Base-by-base conservation (phyloP, 2,329 filamentous ascomycete genomes). In the Ascochyta pisi region DNA sequence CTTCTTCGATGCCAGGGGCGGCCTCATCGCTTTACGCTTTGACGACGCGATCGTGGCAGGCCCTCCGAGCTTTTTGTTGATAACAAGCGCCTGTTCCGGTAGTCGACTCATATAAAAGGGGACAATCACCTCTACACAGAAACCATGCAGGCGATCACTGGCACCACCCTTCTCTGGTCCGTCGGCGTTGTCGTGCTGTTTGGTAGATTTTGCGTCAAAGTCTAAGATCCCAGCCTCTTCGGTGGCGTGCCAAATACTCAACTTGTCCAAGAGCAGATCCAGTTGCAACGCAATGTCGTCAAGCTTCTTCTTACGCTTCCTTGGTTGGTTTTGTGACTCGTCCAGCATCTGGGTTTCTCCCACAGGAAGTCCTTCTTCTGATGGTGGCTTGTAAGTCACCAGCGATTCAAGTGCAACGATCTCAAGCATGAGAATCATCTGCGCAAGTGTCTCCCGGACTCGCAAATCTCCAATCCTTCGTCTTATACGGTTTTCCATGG, bases 231-330 rank as follows among this genome's bases (percentile, higher is more conserved):
- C 83, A 60, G 89, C 84, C 22, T 86, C 77, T 33, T 87, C 86
- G 7, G 90, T 87, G 3, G 90, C 91, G 69, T 93, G 89, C 90
- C 90, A 94, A 57, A 95, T 95, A 66, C 89, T 91, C 23, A 95
- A 78, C 42, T 89, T 86, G 73, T 95, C 91, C 7, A 91, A 84
- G 47, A 92, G 84, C 0, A 92, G 80, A 67, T 94, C 90, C 4
- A 92, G 79, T 19, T 91, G 80, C 7, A 86, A 77, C 1, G 83
- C 82, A 6, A 91, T 77, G 63, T 92, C 86, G 61, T 89, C 84
- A 52, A 84, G 85, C 64, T 88, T 90, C 73, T 84, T 88, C 60
- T 77, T 78, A 7, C 69, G 69, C 63, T 63, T 81, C 70, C 67
- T 83, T 33, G 63, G 57, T 29, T 62, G 64, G 6, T 42, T 24